A percentile compares a stretch with the other conserved stretches of the same genome.
phyloP scores from a whole-genome alignment of 352 stramenopile genomes.

The Halophytophthora polymorphica region DNA sequence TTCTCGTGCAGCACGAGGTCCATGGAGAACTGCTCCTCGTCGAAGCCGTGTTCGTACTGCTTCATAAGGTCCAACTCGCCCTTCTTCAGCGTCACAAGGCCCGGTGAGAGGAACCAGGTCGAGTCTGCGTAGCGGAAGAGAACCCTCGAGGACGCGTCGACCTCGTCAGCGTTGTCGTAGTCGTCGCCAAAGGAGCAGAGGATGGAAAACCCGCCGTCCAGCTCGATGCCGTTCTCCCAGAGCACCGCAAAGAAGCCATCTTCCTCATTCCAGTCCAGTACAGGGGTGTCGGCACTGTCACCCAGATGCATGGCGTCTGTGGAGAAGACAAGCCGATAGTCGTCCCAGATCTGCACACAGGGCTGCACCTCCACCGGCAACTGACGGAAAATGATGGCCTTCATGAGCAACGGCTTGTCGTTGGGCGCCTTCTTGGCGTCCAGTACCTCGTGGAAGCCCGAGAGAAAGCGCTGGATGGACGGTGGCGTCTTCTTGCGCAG shows the following conservation, averaged over 20 bases:
- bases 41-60: slow-evolving; percentile 81
- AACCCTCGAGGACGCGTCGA: slow-evolving; percentile 65
- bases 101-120: slow-evolving; percentile 69
- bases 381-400: slow-evolving; percentile 70
- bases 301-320: slow-evolving; percentile 30
- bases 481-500: slow-evolving; percentile 66
- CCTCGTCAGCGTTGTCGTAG: slow-evolving; percentile 52
- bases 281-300: slow-evolving; percentile 26
- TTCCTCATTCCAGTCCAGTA: slow-evolving; percentile 78
- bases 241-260: slow-evolving; percentile 78
- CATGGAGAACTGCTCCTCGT: slow-evolving; percentile 76
- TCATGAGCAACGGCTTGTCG: slow-evolving; percentile 66
- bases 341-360: slow-evolving; percentile 83
- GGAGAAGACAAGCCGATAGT: slow-evolving; percentile 70
- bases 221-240: slow-evolving; percentile 71
- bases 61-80: slow-evolving; percentile 80
- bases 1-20: slow-evolving; percentile 75
- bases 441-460: slow-evolving; percentile 61
- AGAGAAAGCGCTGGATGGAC: slow-evolving; percentile 72
- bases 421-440: slow-evolving; percentile 52
- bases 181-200: slow-evolving; percentile 82
- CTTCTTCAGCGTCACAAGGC: slow-evolving; percentile 74
- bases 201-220: slow-evolving; percentile 82
- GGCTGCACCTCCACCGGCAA: slow-evolving; percentile 72
- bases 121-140: slow-evolving; percentile 80